Evolutionary conservation across 257 asterid species (phyloP).

Genomic region (Vinca minor): DNA sequence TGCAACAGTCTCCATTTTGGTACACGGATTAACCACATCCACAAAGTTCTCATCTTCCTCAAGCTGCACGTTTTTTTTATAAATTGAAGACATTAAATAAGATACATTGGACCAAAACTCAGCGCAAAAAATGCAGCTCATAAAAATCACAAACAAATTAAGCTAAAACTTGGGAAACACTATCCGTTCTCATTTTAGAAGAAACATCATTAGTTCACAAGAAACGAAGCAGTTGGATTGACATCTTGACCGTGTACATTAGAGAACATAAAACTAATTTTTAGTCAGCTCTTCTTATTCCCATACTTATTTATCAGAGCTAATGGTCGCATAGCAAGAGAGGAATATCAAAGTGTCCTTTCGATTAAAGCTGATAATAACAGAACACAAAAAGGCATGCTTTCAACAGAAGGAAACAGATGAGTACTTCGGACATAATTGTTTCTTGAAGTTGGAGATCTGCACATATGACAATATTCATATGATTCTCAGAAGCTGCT

Average conservation of each 20-base stretch:
- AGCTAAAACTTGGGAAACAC: too few species aligned
- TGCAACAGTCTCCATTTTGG: conserved; percentile 59
- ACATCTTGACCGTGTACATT: background rate
- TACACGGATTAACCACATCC: conserved; percentile 69
- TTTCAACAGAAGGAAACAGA: background rate
- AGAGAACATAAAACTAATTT: background rate
- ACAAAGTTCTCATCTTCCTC: conserved; percentile 83
- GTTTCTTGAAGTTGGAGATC: background rate
- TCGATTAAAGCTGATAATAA: background rate
- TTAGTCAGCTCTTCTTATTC: background rate
- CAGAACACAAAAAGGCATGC: background rate
- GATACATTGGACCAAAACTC: background rate
- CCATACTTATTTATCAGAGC: background rate
- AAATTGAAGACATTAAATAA: conserved; percentile 7
- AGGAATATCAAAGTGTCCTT: background rate
- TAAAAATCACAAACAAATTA: too few species aligned
- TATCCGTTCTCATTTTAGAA: too few species aligned
- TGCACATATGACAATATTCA: background rate
- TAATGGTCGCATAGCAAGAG: background rate
- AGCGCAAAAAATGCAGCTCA: background rate
- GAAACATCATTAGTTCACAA: background rate
- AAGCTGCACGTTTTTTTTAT: conserved; percentile 45
- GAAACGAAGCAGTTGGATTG: background rate
- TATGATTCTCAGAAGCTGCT: background rate
- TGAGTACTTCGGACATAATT: background rate